Conservation (phyloP, 129 eudicot genomes). For the Deinandra increscens region DNA sequence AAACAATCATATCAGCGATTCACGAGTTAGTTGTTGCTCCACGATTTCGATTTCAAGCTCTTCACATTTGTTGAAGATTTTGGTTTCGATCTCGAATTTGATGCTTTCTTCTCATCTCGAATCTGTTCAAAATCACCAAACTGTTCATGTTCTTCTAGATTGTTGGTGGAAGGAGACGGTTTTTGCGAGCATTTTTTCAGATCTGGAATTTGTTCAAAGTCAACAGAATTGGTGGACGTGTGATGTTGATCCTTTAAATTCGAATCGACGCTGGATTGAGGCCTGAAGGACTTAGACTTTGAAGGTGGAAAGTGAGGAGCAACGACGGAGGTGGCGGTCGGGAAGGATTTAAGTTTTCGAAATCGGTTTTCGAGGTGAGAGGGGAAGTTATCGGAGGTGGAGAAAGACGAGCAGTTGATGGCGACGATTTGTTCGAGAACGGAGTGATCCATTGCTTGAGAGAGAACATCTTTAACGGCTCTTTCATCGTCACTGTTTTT, state of each 20-base stretch:
- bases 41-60: constrained; percentile 14
- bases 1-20: too few species aligned
- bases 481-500: constrained; percentile 68
- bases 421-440: constrained; percentile 53
- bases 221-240: constrained; percentile 19
- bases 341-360: constrained; percentile 54
- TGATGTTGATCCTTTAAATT: constrained; percentile 5
- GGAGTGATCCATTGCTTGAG: too few species aligned
- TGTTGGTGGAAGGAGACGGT: constrained; percentile 11
- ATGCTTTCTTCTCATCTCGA: constrained; percentile 10
- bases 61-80: constrained; percentile 14
- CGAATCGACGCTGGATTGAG: constrained; percentile 24
- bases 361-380: constrained; percentile 53
- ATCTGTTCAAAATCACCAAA: too few species aligned
- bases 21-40: too few species aligned
- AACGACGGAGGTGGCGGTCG: constrained; percentile 26
- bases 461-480: constrained; percentile 57
- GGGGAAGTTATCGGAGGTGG: constrained; percentile 39
- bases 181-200: constrained; percentile 10
- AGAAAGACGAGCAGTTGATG: constrained; percentile 45
- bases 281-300: constrained; percentile 26
- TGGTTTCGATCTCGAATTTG: constrained; percentile 5
- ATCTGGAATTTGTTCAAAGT: constrained; percentile 28
- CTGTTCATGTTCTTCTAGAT: neutral
- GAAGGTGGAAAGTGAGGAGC: constrained; percentile 25